Evolutionary conservation across 169 alveolate genomes (phyloP).

Genomic region (Plasmodium malariae): DNA sequence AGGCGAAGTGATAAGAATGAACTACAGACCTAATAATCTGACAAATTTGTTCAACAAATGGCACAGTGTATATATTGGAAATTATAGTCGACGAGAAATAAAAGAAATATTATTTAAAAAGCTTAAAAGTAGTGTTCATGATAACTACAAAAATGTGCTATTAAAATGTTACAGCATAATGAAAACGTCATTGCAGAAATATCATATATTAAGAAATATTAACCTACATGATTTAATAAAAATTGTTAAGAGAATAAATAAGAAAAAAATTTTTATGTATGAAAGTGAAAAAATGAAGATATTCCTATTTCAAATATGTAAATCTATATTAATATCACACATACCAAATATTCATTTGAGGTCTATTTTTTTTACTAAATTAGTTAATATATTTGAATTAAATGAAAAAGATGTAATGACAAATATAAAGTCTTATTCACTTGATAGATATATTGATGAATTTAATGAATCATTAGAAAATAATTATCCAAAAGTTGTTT

Average conservation of each 20-base stretch:
- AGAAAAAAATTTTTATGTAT: constrained; percentile 22
- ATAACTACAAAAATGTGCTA: constrained; percentile 27
- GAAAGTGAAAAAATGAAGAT: constrained; percentile 27
- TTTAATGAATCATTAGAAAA: constrained; percentile 34
- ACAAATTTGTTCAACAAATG: constrained; percentile 42
- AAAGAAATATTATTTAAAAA: constrained; percentile 65
- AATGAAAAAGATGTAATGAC: background rate
- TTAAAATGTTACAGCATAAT: constrained; percentile 26
- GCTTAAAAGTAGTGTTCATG: constrained; percentile 13
- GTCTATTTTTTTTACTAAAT: background rate
- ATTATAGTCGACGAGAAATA: constrained; percentile 21
- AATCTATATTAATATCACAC: constrained; percentile 56
- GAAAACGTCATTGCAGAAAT: constrained; percentile 38
- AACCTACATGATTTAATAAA: constrained; percentile 74
- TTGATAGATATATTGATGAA: constrained; percentile 10
- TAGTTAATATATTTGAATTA: constrained; percentile 17
- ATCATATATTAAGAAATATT: constrained; percentile 56
- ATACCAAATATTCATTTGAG: constrained; percentile 36
- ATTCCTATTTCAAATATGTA: constrained; percentile 56
- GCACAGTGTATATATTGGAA: constrained; percentile 45
- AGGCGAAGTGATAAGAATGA: constrained; percentile 20
- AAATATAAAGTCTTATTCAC: constrained; percentile 6
- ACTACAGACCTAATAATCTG: constrained; percentile 36
- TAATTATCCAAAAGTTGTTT: constrained; percentile 1
- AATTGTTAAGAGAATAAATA: constrained; percentile 54